phyloP scores from a whole-genome alignment of 73 alveolate genomes.

The Tetrahymena elliotti region DNA sequence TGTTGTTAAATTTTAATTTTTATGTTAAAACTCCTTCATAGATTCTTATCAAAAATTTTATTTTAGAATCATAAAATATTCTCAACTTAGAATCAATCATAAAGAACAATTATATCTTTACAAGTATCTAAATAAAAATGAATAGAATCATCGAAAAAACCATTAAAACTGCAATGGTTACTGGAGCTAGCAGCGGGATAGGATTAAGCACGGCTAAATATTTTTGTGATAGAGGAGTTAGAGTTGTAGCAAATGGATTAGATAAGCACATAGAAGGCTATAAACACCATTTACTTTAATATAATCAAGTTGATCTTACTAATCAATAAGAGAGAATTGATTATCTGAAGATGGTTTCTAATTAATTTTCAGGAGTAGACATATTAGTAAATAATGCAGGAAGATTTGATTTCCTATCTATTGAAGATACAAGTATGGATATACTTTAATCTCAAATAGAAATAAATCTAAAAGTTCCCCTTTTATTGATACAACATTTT shows the following conservation, averaged over 20 bases:
- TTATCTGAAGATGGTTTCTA: neutral
- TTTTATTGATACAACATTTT: slow-evolving; percentile 14
- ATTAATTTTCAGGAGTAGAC: neutral
- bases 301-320: neutral
- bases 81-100: no score
- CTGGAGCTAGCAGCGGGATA: slow-evolving; percentile 44
- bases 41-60: no score
- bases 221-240: neutral
- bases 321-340: neutral
- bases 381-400: neutral
- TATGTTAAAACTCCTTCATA: no score
- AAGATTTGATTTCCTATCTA: neutral
- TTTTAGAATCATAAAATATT: no score
- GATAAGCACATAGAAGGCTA: neutral
- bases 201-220: slow-evolving; percentile 21
- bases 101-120: no score
- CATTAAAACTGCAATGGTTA: slow-evolving; percentile 31
- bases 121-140: neutral
- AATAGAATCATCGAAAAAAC: slow-evolving; percentile 1
- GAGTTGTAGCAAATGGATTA: neutral
- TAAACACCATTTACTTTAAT: neutral
- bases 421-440: neutral
- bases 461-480: slow-evolving; percentile 21
- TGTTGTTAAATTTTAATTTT: no score
- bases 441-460: slow-evolving; percentile 10